Base-by-base conservation (phyloP, 495 filamentous ascomycete genomes). In the Aspergillus saccharolyticus region DNA sequence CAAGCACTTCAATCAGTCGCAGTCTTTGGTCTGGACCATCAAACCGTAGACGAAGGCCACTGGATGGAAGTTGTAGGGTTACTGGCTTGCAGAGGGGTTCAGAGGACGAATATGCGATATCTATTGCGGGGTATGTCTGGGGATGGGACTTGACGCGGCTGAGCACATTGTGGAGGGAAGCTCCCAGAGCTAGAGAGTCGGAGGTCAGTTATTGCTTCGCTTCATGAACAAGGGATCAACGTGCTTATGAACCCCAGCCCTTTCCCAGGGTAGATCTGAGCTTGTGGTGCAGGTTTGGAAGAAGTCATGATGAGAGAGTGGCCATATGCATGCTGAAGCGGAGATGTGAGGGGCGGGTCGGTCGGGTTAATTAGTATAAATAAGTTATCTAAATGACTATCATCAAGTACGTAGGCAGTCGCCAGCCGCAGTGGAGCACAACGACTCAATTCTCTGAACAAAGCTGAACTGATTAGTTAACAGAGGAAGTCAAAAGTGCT, bases 1-100 rank as follows among this genome's bases (percentile, higher is more conserved):
- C 91, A 19, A 89, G 71, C 18, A 97, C 80, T 70, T 98, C 94
- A 65, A 98, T 89, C 50, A 98, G 70, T 1, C 94, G 87, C 16
- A 98, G 77, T 44, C 92, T 82, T 72, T 98, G 94, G 63, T 96
- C 91, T 3, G 90, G 85, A 0, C 93, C 94, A 66, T 98, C 94
- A 63, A 98, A 98, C 22, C 88, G 89, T 49, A 97, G 74, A 14
- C 93, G 89, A 22, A 98, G 63, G 18, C 94, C 94, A 71, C 97
- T 97, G 6, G 80, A 79, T 10, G 91, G 89, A 12, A 97, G 82
- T 42, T 76, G 79, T 25, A 98, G 66, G 33, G 88, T 68, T 19
- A 96, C 79, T 1, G 89, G 89, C 5, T 83, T 78, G n/a, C 67
- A 74, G 10, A 97, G 77, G 24, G 94, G 94, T 15, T 87, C 74